Evolutionary conservation across 2,329 filamentous ascomycete genomes (phyloP), one percentile per base, ranked within the genome.

Genomic region (Macrophomina phaseolina): DNA sequence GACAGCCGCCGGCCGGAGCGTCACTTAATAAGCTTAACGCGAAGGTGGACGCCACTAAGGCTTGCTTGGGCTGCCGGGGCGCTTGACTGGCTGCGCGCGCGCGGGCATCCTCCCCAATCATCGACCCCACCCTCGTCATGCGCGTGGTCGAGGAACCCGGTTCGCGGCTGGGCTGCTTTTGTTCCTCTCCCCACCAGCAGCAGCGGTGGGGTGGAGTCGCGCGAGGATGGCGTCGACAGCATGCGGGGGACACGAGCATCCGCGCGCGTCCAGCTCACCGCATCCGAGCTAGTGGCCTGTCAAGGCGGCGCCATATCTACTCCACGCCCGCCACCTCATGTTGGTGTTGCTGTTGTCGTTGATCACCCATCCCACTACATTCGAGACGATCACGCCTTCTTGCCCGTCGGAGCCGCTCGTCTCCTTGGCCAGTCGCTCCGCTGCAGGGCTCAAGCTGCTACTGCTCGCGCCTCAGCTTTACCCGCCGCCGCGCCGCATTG

Each of bases 11-110:
- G 9, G 56, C 14, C 42, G 40, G 23, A 23, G 56, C 56, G 48
- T 61, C 32, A 46, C 40, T 61, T 61, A 61, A 58, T 58, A 58
- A 61, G 56, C 56, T 61, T 61, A 48, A 61, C 40, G 36, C 34
- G 56, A 61, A 61, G 56, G 56, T 61, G 40, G 40, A 40, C 56
- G 56, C 56, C 56, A 61, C 56, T 7, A 46, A 61, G 36, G 42
- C 56, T 61, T 48, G 40, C 40, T 28, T 34, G 40, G 38, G 11
- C 28, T 28, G 49, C 28, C 23, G 5, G 12, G 48, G 38, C 23
- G 36, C 36, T 58, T 58, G 55, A 45, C 18, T 42, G 18, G 55
- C 8, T 42, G 52, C 8, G 36, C 9, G n/a, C 9, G 6, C 32
- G 48, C 23, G 1, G 11, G 11, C 11, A 11, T 51, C 23, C 23